Conservation (phyloP, 768 basidiomycete genomes). For the Boletus coccyginus region DNA sequence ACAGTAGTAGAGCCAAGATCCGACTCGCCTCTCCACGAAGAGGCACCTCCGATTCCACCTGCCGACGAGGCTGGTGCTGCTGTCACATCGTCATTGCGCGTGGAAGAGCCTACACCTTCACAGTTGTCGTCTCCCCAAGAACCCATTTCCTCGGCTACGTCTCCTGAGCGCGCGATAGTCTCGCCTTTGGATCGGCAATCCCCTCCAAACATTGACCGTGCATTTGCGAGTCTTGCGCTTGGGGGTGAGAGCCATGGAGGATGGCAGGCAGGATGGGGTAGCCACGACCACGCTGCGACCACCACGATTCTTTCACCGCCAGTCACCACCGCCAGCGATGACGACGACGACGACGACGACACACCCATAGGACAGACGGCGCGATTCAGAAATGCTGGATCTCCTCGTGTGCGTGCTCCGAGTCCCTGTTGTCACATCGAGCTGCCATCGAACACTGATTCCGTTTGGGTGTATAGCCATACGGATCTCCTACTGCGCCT, state of each 20-base stretch:
- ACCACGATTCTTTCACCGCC: slow-evolving; percentile 23
- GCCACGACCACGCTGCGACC: slow-evolving; percentile 26
- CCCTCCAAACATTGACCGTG: slow-evolving; percentile 22
- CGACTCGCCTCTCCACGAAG: slow-evolving; percentile 13
- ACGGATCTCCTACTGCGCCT: slow-evolving; percentile 12
- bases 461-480: slow-evolving; percentile 6
- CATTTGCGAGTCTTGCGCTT: slow-evolving; percentile 45
- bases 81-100: slow-evolving; percentile 15
- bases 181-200: slow-evolving; percentile 31
- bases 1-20: slow-evolving; percentile 7
- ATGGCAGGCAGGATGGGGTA: slow-evolving; percentile 54
- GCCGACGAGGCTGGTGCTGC: slow-evolving; percentile 23
- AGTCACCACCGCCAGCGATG: slow-evolving; percentile 24
- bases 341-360: slow-evolving; percentile 51
- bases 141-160: slow-evolving; percentile 13
- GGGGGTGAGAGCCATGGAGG: slow-evolving; percentile 45
- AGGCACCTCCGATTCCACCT: slow-evolving; percentile 36
- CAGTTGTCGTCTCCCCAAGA: slow-evolving; percentile 10
- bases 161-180: slow-evolving; percentile 26
- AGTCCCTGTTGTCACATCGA: not conserved
- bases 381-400: slow-evolving; percentile 29
- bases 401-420: slow-evolving; percentile 19
- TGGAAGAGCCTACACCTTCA: slow-evolving; percentile 12
- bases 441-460: not conserved
- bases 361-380: slow-evolving; percentile 57